Percentiles rank a stretch among this genome's conserved stretches.
Evolutionary conservation across 176 grass and related monocot species (phyloP).

Genomic region (Themeda triandra): DNA sequence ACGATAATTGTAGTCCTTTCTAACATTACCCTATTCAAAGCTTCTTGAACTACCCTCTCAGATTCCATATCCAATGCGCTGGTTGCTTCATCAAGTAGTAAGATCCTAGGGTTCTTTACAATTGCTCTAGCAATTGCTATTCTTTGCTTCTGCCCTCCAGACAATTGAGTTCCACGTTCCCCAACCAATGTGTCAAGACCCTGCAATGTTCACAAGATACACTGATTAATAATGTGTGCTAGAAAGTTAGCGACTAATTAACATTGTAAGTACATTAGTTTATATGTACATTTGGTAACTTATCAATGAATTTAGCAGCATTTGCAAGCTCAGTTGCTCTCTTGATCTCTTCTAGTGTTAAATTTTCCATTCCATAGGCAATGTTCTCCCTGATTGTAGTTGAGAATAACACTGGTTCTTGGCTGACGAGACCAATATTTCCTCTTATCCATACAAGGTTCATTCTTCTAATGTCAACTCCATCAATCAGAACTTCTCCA

Average conservation of each 20-base stretch:
- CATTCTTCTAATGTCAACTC: conserved; percentile 61
- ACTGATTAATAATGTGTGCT: conserved; percentile 1
- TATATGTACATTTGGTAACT: conserved; percentile 73
- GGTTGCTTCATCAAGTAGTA: conserved; percentile 93
- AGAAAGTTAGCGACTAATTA: conserved; percentile 25
- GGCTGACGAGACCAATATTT: conserved; percentile 80
- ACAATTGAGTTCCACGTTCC: conserved; percentile 79
- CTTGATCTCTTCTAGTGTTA: conserved; percentile 56
- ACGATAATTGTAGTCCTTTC: conserved; percentile 84
- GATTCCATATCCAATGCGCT: conserved; percentile 87
- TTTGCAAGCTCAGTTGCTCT: conserved; percentile 65
- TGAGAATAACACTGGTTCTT: conserved; percentile 81
- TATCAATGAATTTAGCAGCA: conserved; percentile 79
- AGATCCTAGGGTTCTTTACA: conserved; percentile 75
- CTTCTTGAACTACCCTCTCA: conserved; percentile 79
- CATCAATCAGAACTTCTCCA: conserved; percentile 80
- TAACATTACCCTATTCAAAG: conserved; percentile 74
- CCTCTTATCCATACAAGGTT: conserved; percentile 64
- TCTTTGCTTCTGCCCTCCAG: conserved; percentile 89
- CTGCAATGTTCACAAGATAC: conserved; percentile 35
- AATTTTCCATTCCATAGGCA: conserved; percentile 64
- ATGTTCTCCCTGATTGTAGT: conserved; percentile 81
- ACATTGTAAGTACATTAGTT: not conserved
- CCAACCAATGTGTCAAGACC: conserved; percentile 85
- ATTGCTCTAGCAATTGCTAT: conserved; percentile 95